Conservation (phyloP, 2,329 filamentous ascomycete species). For the Fusarium proliferatum region DNA sequence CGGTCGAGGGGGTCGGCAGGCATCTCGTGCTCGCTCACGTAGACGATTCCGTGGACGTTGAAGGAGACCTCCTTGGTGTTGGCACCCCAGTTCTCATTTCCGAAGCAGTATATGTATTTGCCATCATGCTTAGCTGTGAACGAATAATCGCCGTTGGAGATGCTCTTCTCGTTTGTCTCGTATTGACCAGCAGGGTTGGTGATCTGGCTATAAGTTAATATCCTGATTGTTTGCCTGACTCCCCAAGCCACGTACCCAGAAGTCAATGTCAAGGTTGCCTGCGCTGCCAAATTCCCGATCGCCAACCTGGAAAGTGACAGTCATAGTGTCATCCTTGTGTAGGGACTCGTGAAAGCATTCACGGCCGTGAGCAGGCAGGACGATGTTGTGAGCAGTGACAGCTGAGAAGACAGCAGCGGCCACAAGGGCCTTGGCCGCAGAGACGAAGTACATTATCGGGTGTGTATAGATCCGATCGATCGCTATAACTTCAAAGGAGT, state of each 20-base stretch:
- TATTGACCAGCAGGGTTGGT: constrained; percentile 80
- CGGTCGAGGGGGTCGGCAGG: constrained; percentile 88
- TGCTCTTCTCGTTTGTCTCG: constrained; percentile 81
- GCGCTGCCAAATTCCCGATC: constrained; percentile 95
- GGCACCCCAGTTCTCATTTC: constrained; percentile 97
- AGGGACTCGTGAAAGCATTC: constrained; percentile 98
- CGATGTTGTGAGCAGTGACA: constrained; percentile 91
- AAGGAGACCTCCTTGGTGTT: constrained; percentile 98
- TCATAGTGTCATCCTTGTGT: constrained; percentile 97
- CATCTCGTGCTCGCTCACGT: constrained; percentile 88
- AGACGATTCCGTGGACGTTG: constrained; percentile 99
- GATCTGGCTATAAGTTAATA: constrained; percentile 64
- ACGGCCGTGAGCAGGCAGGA: constrained; percentile 89
- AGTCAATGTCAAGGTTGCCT: constrained; percentile 95
- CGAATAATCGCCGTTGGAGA: constrained; percentile 92
- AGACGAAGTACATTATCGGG: constrained; percentile 46
- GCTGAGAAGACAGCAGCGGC: constrained; percentile 62
- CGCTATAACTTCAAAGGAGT: constrained; percentile 18
- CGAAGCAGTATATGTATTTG: constrained; percentile 97
- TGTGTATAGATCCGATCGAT: constrained; percentile 12
- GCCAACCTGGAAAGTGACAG: constrained; percentile 97
- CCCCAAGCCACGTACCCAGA: constrained; percentile 77
- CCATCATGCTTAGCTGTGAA: constrained; percentile 89
- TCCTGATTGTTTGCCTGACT: constrained; percentile 1
- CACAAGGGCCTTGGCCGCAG: constrained; percentile 57